Evolutionary conservation across 345 rosid species (phyloP), one percentile per base, ranked within the genome.

Genomic region (Triadica sebifera): DNA sequence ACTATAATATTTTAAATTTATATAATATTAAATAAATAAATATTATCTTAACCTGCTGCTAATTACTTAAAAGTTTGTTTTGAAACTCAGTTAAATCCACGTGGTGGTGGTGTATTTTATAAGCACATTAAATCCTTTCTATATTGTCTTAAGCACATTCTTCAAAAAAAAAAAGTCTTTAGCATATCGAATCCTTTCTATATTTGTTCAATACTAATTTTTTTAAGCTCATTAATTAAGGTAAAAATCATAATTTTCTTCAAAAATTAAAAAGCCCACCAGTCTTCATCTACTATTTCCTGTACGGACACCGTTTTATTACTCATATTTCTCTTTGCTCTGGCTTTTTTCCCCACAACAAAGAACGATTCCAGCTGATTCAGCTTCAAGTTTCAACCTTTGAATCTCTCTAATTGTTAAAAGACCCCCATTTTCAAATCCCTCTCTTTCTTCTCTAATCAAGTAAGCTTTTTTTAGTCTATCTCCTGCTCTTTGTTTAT

Each of bases 291-390:
- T 8, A 58, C 38, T 13, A 5, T 13, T 60, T 11, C 45, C 10
- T 61, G 65, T 61, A 34, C 65, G 43, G 43, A 12, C 65, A 7
- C 70, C 41, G 6, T 22, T 67, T 67, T 25, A 56, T 47, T n/a
- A 24, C 8, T 25, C 56, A 4, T 65, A 20, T 41, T 20, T 63
- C 15, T 64, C 46, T 41, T 13, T 38, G 6, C 20, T 19, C 62
- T 58, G 37, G 62, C 12, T 12, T 24, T 39, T 56, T 22, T 22
- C 38, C 22, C 4, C 12, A 5, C 47, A 22, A 58, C 6, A 6
- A 15, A 7, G 74, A 45, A 71, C 46, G 10, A 58, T 59, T 7
- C 62, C 65, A 56, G 56, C 67, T 59, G 72, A 69, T 69, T 59
- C 74, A 51, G 39, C 41, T 68, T 51, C 72, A 24, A 51, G 55